Evolutionary conservation across 768 basidiomycete genomes (phyloP).

Genomic region (Neoboletus magnificus): DNA sequence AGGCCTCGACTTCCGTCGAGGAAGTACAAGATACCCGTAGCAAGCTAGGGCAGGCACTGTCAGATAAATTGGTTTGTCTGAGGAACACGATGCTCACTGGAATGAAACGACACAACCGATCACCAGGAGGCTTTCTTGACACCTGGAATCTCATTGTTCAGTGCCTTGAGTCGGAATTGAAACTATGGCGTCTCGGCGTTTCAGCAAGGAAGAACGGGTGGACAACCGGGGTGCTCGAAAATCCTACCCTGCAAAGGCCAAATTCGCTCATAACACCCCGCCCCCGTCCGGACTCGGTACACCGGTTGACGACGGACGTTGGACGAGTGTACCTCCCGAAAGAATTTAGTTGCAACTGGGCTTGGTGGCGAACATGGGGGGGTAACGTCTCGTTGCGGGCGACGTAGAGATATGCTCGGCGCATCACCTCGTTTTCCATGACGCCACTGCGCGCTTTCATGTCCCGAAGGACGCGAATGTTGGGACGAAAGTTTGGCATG

Average conservation of each 20-base stretch:
- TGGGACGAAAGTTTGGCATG: constrained; percentile 34
- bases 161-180: constrained; percentile 86
- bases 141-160: constrained; percentile 78
- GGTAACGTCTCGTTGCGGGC: constrained; percentile 90
- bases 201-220: not conserved
- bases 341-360: constrained; percentile 89
- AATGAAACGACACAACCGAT: not conserved
- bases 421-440: constrained; percentile 70
- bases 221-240: not conserved
- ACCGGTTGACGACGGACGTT: constrained; percentile 87
- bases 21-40: not conserved
- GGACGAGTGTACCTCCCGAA: constrained; percentile 81
- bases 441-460: constrained; percentile 75
- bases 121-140: constrained; percentile 94
- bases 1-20: not conserved
- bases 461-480: constrained; percentile 65
- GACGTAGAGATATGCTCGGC: constrained; percentile 89
- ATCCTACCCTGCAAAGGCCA: constrained; percentile 71
- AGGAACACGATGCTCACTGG: not conserved
- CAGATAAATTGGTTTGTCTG: not conserved
- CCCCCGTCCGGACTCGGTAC: constrained; percentile 79
- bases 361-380: constrained; percentile 85
- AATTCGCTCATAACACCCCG: constrained; percentile 90
- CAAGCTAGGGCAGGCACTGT: not conserved
- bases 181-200: constrained; percentile 46